Evolutionary conservation across 164 flowering plant species (phyloP).

Genomic region (Euptelea pleiosperma): DNA sequence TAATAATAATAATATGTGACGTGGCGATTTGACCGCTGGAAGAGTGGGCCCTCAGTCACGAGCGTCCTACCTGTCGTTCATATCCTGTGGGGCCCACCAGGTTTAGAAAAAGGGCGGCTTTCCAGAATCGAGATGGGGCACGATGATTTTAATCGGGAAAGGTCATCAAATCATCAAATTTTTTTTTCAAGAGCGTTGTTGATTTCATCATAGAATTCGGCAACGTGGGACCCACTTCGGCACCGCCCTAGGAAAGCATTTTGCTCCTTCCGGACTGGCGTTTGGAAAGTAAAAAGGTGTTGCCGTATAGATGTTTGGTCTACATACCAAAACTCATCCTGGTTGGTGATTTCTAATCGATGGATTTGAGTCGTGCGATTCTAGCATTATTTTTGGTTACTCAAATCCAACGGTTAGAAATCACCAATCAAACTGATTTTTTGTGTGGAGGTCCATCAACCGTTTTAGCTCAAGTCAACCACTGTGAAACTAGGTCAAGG

Average conservation of each 20-base stretch:
- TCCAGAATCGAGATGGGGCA: neutral
- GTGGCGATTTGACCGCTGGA: neutral
- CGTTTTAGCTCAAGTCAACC: no score
- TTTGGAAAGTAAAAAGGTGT: neutral
- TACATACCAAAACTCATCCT: no score
- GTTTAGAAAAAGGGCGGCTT: neutral
- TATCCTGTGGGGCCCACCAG: constrained; percentile 2
- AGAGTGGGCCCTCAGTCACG: neutral
- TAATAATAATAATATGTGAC: neutral
- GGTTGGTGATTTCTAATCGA: no score
- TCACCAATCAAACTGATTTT: no score
- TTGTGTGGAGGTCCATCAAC: no score
- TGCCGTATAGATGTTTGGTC: no score
- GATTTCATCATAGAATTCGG: neutral
- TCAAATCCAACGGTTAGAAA: no score
- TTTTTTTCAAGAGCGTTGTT: neutral
- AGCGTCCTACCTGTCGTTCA: neutral
- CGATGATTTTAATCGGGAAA: neutral
- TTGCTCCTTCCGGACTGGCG: neutral
- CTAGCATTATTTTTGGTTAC: no score
- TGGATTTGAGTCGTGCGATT: no score
- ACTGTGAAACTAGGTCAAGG: no score
- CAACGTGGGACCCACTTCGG: constrained; percentile 5
- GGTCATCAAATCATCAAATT: neutral
- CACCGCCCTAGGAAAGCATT: constrained; percentile 5